Evolutionary conservation across 176 grass and related monocot genomes (phyloP).

Genomic region (bread wheat (Triticum aestivum)): IWGSC_CS_RefSeq_v2.1 NC_057798.1:540212887-540213386

Average conservation of each 20-base stretch:
- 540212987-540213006: no score
- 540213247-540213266: background rate
- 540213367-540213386: constrained; percentile 66
- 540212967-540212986: no score
- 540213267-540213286: background rate
- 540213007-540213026: no score
- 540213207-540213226: background rate
- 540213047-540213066: no score
- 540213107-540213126: background rate
- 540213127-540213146: background rate
- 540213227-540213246: background rate
- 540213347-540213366: constrained; percentile 88
- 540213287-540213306: constrained; percentile 10
- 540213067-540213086: no score
- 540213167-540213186: background rate
- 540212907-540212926: no score
- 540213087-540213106: background rate
- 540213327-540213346: constrained; percentile 90
- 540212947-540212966: no score
- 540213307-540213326: constrained; percentile 85
- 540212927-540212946: no score
- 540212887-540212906: no score
- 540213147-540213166: background rate
- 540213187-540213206: background rate
- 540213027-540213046: no score